Percentiles rank a stretch among this genome's conserved stretches.
These are phyloP conservation scores for Trifolium pratense DNA, from an alignment of 306 rosid genomes.

Conservation along the genomic window DNA sequence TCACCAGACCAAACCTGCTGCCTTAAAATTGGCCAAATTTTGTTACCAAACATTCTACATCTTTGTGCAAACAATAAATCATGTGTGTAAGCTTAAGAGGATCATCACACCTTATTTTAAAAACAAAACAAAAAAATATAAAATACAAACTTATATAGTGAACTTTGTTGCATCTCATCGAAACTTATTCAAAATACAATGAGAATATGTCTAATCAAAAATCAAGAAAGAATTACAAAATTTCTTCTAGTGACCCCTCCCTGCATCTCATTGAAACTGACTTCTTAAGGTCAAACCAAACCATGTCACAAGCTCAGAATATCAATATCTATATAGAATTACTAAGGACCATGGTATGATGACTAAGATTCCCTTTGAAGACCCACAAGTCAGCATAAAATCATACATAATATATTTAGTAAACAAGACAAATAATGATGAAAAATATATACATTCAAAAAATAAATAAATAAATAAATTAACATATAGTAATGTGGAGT, in stretches of 20 bases:
- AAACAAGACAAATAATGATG: slow-evolving; percentile 37
- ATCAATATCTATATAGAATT: slow-evolving; percentile 52
- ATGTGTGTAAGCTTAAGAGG: no score
- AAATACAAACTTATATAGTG: neutral
- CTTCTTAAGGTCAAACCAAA: slow-evolving; percentile 48
- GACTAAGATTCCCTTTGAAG: slow-evolving; percentile 51
- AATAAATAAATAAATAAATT: slow-evolving; percentile 12
- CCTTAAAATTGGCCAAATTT: no score
- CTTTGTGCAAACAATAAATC: no score
- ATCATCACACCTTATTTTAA: neutral
- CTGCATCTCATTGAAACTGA: slow-evolving; percentile 43
- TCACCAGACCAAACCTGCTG: no score
- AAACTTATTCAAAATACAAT: slow-evolving; percentile 21
- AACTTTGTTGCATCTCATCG: neutral
- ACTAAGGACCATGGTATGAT: slow-evolving; percentile 49
- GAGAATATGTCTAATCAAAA: slow-evolving; percentile 69
- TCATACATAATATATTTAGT: slow-evolving; percentile 12
- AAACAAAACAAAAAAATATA: neutral
- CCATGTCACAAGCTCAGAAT: slow-evolving; percentile 45
- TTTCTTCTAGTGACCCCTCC: slow-evolving; percentile 50
- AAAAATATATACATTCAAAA: neutral
- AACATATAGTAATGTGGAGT: slow-evolving; percentile 36
- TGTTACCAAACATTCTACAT: no score
- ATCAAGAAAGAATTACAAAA: slow-evolving; percentile 37
- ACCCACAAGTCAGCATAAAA: slow-evolving; percentile 45